These are phyloP conservation scores for Aspergillus neoniger DNA, from an alignment of 2,329 filamentous ascomycete species.

Conservation along the genomic window DNA sequence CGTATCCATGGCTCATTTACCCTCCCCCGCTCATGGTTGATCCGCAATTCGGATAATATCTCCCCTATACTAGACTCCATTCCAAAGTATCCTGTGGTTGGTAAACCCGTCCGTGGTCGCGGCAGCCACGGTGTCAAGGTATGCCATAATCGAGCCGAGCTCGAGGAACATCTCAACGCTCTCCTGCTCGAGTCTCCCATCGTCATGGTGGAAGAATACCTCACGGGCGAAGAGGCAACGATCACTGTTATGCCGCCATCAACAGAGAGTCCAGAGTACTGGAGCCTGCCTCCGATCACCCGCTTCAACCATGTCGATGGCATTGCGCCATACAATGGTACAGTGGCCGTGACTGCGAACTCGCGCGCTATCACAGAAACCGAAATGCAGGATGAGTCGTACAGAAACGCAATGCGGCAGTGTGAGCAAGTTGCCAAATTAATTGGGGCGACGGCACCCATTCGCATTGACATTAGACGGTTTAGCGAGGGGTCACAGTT, in stretches of 20 bases:
- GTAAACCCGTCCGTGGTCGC: constrained; percentile 52
- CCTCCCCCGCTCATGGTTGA: constrained; percentile 43
- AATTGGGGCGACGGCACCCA: constrained; percentile 4
- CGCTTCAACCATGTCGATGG: constrained; percentile 52
- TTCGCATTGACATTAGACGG: constrained; percentile 6
- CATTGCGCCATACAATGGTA: constrained; percentile 54
- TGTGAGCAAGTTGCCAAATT: constrained; percentile 2
- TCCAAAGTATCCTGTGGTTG: constrained; percentile 46
- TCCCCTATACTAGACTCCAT: constrained; percentile 13
- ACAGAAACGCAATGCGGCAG: constrained; percentile 1
- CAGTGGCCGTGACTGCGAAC: constrained; percentile 36
- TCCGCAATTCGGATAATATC: constrained; percentile 23
- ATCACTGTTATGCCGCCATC: constrained; percentile 56
- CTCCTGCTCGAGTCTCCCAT: constrained; percentile 41
- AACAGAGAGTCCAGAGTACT: constrained; percentile 36
- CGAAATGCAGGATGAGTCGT: constrained; percentile 6
- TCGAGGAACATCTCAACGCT: constrained; percentile 35
- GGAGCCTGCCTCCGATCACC: constrained; percentile 48
- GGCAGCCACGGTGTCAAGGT: constrained; percentile 55
- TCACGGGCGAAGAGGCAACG: constrained; percentile 53
- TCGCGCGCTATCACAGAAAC: constrained; percentile 1
- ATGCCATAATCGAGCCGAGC: constrained; percentile 36
- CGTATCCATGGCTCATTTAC: constrained; percentile 41
- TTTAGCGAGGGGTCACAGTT: neutral
- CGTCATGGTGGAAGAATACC: constrained; percentile 53